These are phyloP conservation scores for Hemisphaericaspora xylanilytica DNA, from an alignment of 1,139 yeast species.

Conservation along the genomic window DNA sequence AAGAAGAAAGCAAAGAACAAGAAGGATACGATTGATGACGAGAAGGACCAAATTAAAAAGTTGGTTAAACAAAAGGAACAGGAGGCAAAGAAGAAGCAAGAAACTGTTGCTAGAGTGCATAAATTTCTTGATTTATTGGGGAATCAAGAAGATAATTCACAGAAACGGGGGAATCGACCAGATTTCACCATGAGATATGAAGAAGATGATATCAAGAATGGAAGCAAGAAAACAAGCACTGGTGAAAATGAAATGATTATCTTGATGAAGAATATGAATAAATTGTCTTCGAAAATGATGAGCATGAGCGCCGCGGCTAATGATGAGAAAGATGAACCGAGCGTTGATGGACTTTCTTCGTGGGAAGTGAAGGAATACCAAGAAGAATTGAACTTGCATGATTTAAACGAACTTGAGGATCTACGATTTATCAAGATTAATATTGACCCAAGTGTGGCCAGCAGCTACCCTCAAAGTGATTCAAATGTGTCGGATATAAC, in stretches of 20 bases:
- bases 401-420: conserved; percentile 51
- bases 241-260: conserved; percentile 63
- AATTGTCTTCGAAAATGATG: conserved; percentile 80
- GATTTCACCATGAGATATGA: conserved; percentile 86
- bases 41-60: conserved; percentile 5
- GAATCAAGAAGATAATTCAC: conserved; percentile 78
- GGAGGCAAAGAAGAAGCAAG: conserved; percentile 13
- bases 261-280: conserved; percentile 83
- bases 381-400: conserved; percentile 59
- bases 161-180: conserved; percentile 74
- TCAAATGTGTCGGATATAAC: conserved; percentile 11
- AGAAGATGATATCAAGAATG: conserved; percentile 33
- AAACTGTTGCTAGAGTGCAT: conserved; percentile 32
- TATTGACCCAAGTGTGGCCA: conserved; percentile 35
- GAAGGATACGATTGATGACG: conserved; percentile 14
- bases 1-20: conserved; percentile 22
- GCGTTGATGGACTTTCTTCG: conserved; percentile 21
- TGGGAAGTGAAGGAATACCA: conserved; percentile 35
- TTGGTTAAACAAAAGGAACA: conserved; percentile 9
- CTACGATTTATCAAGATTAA: conserved; percentile 60
- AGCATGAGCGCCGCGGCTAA: conserved; percentile 34
- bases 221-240: conserved; percentile 22
- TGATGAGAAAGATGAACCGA: conserved; percentile 11
- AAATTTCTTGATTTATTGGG: conserved; percentile 74
- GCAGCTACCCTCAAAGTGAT: conserved; percentile 4